These are phyloP conservation scores for Vanilla planifolia DNA, from an alignment of 106 monocot genomes.

Conservation along the genomic window DNA sequence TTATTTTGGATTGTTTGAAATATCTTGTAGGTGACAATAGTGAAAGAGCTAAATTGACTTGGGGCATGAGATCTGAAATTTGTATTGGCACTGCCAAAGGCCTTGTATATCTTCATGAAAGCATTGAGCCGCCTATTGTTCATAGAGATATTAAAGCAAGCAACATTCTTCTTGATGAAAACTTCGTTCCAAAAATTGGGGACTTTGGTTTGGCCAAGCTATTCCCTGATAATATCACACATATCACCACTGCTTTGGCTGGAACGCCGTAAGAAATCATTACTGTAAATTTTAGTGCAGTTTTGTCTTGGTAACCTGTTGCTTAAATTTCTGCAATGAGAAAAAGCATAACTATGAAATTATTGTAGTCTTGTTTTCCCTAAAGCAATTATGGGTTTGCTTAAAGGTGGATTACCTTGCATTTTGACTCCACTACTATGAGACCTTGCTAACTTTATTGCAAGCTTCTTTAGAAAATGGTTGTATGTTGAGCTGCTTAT, in stretches of 20 bases:
- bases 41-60: constrained; percentile 14
- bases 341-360: too few species aligned
- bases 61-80: constrained; percentile 16
- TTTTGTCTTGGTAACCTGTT: too few species aligned
- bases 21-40: constrained; percentile 18
- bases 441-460: too few species aligned
- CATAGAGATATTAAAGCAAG: constrained; percentile 36
- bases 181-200: constrained; percentile 24
- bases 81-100: constrained; percentile 19
- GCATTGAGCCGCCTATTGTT: constrained; percentile 20
- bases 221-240: constrained; percentile 25
- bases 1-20: too few species aligned
- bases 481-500: too few species aligned
- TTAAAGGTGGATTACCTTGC: too few species aligned
- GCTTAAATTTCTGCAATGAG: too few species aligned
- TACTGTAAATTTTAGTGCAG: too few species aligned
- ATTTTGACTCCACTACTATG: too few species aligned
- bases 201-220: constrained; percentile 41
- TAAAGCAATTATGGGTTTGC: too few species aligned
- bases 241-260: constrained; percentile 23
- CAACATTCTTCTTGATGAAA: constrained; percentile 27
- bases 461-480: too few species aligned
- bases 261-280: constrained; percentile 30
- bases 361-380: too few species aligned
- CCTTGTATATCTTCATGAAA: constrained; percentile 25